Evolutionary conservation across 768 basidiomycete genomes (phyloP).

Genomic region (Psilocybe subaeruginosa): DNA sequence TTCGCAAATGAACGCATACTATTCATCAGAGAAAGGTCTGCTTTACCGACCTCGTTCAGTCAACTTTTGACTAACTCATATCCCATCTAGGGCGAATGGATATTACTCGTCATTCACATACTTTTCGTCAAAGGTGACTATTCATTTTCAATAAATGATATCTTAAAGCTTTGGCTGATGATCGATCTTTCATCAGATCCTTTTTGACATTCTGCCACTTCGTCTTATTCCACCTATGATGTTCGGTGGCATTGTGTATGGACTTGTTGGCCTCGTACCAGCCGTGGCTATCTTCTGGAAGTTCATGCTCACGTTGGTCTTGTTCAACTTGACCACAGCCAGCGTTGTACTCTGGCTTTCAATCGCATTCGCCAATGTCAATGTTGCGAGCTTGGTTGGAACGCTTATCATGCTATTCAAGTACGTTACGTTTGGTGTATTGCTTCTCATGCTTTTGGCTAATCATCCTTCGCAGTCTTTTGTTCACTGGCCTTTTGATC

Average conservation of each 20-base stretch:
- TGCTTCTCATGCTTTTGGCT: background rate
- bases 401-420: constrained; percentile 98
- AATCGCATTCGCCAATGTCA: constrained; percentile 83
- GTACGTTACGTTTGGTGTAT: constrained; percentile 50
- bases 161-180: background rate
- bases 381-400: constrained; percentile 92
- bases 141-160: background rate
- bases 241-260: constrained; percentile 95
- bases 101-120: constrained; percentile 98
- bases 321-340: constrained; percentile 97
- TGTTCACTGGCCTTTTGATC: constrained; percentile 95
- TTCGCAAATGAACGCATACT: constrained; percentile 95
- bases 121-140: constrained; percentile 84
- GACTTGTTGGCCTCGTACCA: constrained; percentile 92
- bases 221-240: constrained; percentile 94
- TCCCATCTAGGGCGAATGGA: constrained; percentile 76
- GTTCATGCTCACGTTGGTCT: constrained; percentile 92
- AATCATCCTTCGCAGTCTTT: constrained; percentile 53
- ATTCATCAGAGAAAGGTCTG: constrained; percentile 97
- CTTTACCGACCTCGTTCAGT: background rate
- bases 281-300: constrained; percentile 94
- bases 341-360: constrained; percentile 90
- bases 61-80: background rate
- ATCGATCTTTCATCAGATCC: constrained; percentile 50
- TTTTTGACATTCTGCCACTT: constrained; percentile 95